Base-by-base conservation (phyloP, 1,284 basidiomycete genomes). In the Puccinia triticina region DNA sequence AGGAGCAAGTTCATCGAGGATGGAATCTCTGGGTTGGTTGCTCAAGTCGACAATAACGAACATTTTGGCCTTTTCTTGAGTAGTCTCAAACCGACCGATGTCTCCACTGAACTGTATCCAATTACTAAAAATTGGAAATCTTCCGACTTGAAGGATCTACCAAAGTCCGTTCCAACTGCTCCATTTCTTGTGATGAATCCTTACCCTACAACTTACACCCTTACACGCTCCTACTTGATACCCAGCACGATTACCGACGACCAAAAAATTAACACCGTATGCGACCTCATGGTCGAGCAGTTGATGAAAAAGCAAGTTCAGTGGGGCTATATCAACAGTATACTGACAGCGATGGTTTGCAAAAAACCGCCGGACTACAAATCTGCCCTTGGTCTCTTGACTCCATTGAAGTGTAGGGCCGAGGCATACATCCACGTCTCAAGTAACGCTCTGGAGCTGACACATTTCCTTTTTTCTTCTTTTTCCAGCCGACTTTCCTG, bases 61-160 rank as follows among this genome's bases (percentile, higher is more conserved):
- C 91, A 95, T 87, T 90, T 99, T 84, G 98, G 98, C 86, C 89
- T 99, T 76, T 96, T 99, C 88, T 89, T 98, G 82, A 93, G 95
- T 23, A 91, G 90, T 29, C 85, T 99, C 40, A 93, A 93, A 93
- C 94, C 84, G 32, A 48, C 66, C 32, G 72, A 82, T 37, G 72
- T 82, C 8, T 75, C 80, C 11, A 48, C 72, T 32, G 55, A 75
- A 11, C 18, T 82, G 3, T 82, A 75, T 67, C 61, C 80, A 16
- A 75, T 75, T 43, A 48, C 40, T 29, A 53, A 74, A 40, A 74
- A 72, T 26, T 82, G 80, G 80, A 75, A 53, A 75, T 29, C 23
- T 34, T 71, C 53, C 16, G 21, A 66, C 48, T 53, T 10, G 67
- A 77, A 43, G 34, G 43, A 64, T 23, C 14, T 26, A 43, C 26